A percentile compares a stretch with the other conserved stretches of the same genome.
phyloP scores from a whole-genome alignment of 495 filamentous ascomycete genomes.

The Annulohypoxylon stygium region DNA sequence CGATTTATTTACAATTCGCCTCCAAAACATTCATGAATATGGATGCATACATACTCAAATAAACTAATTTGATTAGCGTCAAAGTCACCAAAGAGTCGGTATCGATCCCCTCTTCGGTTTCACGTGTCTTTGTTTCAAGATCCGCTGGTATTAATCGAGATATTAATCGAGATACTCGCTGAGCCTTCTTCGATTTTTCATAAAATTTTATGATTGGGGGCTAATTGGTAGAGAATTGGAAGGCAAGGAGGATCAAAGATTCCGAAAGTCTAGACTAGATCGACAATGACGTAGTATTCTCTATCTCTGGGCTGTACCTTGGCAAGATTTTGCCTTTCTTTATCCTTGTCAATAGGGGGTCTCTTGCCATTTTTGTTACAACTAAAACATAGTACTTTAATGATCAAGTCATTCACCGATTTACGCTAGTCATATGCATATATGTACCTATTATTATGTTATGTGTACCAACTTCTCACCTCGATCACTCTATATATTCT shows the following conservation, averaged over 20 bases:
- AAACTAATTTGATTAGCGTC: slow-evolving; percentile 21
- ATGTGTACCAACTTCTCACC: background rate
- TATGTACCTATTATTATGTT: slow-evolving; percentile 5
- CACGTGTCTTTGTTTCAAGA: slow-evolving; percentile 34
- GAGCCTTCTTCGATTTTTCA: background rate
- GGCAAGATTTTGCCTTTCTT: slow-evolving; percentile 35
- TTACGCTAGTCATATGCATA: slow-evolving; percentile 34
- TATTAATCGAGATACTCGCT: background rate
- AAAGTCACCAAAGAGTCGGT: slow-evolving; percentile 10
- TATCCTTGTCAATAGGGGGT: slow-evolving; percentile 37
- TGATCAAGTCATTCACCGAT: slow-evolving; percentile 26
- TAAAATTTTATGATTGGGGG: background rate
- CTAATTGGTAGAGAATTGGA: background rate
- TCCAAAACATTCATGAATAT: background rate
- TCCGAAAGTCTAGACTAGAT: slow-evolving; percentile 17
- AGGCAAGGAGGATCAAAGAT: background rate
- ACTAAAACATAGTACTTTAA: slow-evolving; percentile 8
- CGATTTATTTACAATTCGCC: background rate
- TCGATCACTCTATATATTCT: slow-evolving; percentile 22
- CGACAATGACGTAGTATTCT: slow-evolving; percentile 45
- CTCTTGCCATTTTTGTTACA: slow-evolving; percentile 30
- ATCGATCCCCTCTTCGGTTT: slow-evolving; percentile 17
- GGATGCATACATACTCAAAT: background rate
- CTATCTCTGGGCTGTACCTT: slow-evolving; percentile 34
- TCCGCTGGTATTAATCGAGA: too few relatives aligned